Evolutionary conservation across 2,329 filamentous ascomycete species (phyloP).

Genomic region (Aspergillus niger): DNA sequence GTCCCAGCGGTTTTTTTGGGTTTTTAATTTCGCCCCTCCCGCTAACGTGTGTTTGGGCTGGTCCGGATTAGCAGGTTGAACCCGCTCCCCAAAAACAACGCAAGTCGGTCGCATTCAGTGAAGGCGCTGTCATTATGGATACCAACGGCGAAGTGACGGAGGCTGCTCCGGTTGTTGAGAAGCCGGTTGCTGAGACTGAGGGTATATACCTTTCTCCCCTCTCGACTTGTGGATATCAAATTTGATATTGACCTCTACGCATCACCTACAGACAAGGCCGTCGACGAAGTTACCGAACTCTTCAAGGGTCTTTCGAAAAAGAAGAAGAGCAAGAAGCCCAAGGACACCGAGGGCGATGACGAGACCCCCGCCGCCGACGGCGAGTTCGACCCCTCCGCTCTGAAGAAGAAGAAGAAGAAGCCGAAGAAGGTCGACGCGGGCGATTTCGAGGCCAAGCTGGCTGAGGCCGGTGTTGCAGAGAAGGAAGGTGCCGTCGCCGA

Average conservation of each 20-base stretch:
- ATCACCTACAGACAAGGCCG: conserved; percentile 53
- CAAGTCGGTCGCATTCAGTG: conserved; percentile 92
- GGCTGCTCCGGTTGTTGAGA: conserved; percentile 69
- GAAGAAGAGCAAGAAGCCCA: conserved; percentile 66
- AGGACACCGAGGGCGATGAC: conserved; percentile 55
- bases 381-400: conserved; percentile 66
- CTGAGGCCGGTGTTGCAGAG: conserved; percentile 60
- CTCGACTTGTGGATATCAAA: background rate
- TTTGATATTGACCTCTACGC: conserved; percentile 24
- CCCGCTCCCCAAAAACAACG: conserved; percentile 68
- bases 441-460: conserved; percentile 69
- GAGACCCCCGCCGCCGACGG: conserved; percentile 56
- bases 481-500: conserved; percentile 61
- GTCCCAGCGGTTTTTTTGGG: background rate
- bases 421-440: conserved; percentile 59
- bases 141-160: conserved; percentile 82
- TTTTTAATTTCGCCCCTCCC: conserved; percentile 15
- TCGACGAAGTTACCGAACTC: conserved; percentile 67
- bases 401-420: conserved; percentile 83
- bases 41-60: conserved; percentile 33
- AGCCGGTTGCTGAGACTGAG: conserved; percentile 61
- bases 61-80: conserved; percentile 43
- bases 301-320: conserved; percentile 74
- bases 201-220: conserved; percentile 25
- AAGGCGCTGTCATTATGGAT: conserved; percentile 84